Evolutionary conservation across 2,329 filamentous ascomycete species (phyloP), one percentile per base, ranked within the genome.

Genomic region (Aspergillus nomiae): DNA sequence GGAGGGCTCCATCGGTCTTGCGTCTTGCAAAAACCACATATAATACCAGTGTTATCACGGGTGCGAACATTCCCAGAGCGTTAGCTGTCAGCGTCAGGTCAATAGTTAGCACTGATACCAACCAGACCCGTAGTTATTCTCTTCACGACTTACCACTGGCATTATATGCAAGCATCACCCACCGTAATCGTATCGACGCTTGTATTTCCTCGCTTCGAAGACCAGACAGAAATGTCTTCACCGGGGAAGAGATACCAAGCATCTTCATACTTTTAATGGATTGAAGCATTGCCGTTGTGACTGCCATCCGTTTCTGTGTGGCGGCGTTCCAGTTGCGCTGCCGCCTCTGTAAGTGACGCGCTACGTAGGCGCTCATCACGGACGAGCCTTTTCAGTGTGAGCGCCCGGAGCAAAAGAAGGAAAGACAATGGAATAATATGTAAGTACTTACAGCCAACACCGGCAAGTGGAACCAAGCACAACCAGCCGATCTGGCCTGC

Each of bases 181-280:
- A 55, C 2, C 34, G 34, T 7, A 36, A 8, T 16, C 34, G 12
- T 36, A 36, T 36, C 6, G 34, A 36, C 14, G 14, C 14, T 36
- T 36, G 34, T 16, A 36, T 36, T 36, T 36, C 34, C 2, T 36
- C 14, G 5, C 12, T 14, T 36, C 34, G 34, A 12, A 36, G 34
- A 36, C 14, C 14, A 8, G 2, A 36, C 34, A 36, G 2, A 5
- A 14, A 16, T 2, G 34, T 7, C 12, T 36, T 36, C 16, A 36
- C 34, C 6, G 34, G 16, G 2, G 14, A 12, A 36, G 34, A 36
- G 14, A 36, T 36, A 36, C 58, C 58, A 21, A 60, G 51, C 58
- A 60, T 60, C 28, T 60, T 60, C 8, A 60, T 10, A 30, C 26
- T 46, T 16, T 60, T 60, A 16, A 60, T 32, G 1, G 36, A 38